Evolutionary conservation across 192 early-diverging fungal genomes (phyloP).

Genomic region (Chytriomyces sp.): DNA sequence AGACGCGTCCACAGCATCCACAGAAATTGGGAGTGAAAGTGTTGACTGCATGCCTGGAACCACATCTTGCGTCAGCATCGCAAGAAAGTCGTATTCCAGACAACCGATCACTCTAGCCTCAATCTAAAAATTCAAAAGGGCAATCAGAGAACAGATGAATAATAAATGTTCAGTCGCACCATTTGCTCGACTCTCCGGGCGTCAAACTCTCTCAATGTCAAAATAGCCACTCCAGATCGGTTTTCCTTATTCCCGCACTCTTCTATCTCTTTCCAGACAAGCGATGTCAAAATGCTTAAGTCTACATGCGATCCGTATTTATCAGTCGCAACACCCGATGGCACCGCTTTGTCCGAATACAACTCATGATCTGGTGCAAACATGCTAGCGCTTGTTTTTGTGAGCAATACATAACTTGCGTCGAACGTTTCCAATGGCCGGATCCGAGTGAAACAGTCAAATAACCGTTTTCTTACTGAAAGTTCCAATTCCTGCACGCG

Average conservation of each 20-base stretch:
- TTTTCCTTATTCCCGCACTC: conserved; percentile 23
- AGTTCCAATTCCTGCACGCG: conserved; percentile 65
- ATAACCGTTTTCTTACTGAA: conserved; percentile 66
- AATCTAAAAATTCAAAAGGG: not conserved
- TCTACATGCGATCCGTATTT: conserved; percentile 11
- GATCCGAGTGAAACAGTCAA: conserved; percentile 70
- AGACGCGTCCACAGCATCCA: conserved; percentile 76
- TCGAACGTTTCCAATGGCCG: conserved; percentile 62
- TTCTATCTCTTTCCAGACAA: conserved; percentile 29
- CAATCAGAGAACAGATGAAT: not conserved
- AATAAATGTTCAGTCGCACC: conserved; percentile 34
- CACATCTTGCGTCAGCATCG: conserved; percentile 13
- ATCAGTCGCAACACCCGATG: not conserved
- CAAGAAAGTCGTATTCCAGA: conserved; percentile 17
- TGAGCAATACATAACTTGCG: conserved; percentile 41
- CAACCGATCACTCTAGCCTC: conserved; percentile 9
- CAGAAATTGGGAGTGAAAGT: conserved; percentile 34
- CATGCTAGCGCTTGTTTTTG: conserved; percentile 42
- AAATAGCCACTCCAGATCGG: conserved; percentile 13
- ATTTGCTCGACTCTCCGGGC: conserved; percentile 50
- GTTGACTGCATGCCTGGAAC: not conserved
- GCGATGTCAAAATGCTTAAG: conserved; percentile 11
- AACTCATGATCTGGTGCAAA: conserved; percentile 59
- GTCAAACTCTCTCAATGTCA: conserved; percentile 42
- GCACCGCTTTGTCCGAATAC: conserved; percentile 19